Conservation (phyloP, 768 basidiomycete genomes). For the Strobilomyces dryophilus region DNA sequence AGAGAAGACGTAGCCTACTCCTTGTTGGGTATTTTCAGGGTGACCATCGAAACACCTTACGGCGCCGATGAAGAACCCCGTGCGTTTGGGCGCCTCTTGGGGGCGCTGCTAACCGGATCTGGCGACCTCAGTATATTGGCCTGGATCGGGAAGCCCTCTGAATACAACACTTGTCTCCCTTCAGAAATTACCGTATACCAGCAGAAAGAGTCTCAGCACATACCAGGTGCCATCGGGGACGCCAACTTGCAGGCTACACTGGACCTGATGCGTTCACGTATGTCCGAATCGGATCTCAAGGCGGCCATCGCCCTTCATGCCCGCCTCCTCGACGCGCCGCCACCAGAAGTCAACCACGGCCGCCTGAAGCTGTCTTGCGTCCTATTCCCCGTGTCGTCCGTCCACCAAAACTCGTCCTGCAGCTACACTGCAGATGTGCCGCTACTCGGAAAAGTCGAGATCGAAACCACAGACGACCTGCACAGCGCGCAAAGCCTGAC, state of each 20-base stretch:
- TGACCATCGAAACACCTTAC: constrained; percentile 15
- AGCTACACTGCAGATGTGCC: background rate
- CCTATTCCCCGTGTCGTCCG: background rate
- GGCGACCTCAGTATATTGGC: constrained; percentile 13
- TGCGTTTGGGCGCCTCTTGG: constrained; percentile 21
- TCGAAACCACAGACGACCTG: constrained; percentile 5
- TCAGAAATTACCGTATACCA: constrained; percentile 14
- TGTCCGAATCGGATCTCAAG: background rate
- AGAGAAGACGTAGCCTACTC: constrained; percentile 26
- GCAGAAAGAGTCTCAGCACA: background rate
- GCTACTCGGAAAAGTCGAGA: constrained; percentile 4
- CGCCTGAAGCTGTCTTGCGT: constrained; percentile 13
- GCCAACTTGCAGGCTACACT: background rate
- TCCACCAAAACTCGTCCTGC: background rate
- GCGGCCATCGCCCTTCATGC: constrained; percentile 5
- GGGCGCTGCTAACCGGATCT: constrained; percentile 9
- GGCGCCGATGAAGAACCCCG: constrained; percentile 17
- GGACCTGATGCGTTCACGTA: background rate
- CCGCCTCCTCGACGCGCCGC: background rate
- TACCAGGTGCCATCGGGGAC: background rate
- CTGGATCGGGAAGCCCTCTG: constrained; percentile 16
- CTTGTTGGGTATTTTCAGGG: constrained; percentile 20
- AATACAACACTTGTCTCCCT: constrained; percentile 22
- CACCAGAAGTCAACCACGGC: constrained; percentile 7
- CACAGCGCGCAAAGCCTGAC: constrained; percentile 1